Percentiles rank a stretch among this genome's conserved stretches.
Conservation (phyloP, 768 basidiomycete species). For the Tylopilus plumbeoviolaceoides region DNA sequence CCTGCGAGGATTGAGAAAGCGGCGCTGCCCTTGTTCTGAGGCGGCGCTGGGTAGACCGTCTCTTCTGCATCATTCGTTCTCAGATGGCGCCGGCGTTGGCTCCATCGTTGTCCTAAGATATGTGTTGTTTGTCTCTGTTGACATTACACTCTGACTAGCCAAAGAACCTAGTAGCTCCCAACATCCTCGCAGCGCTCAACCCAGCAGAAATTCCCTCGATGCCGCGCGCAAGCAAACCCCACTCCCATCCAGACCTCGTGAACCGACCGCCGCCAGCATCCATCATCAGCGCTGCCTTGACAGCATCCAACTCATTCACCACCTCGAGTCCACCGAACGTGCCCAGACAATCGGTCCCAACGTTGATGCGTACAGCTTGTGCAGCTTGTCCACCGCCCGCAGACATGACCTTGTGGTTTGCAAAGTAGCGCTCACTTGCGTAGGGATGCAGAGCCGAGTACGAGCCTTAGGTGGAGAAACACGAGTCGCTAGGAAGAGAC, state of each 20-base stretch:
- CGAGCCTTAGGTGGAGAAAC: slow-evolving; percentile 50
- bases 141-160: not conserved
- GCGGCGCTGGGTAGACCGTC: too few species aligned
- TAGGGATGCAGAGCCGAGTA: slow-evolving; percentile 74
- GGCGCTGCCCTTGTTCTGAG: too few species aligned
- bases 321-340: slow-evolving; percentile 82
- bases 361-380: slow-evolving; percentile 77
- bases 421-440: slow-evolving; percentile 74
- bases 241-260: slow-evolving; percentile 30
- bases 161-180: slow-evolving; percentile 13
- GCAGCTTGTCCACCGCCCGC: slow-evolving; percentile 86
- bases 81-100: slow-evolving; percentile 64
- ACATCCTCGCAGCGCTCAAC: slow-evolving; percentile 28
- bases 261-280: slow-evolving; percentile 52
- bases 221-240: slow-evolving; percentile 37
- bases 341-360: slow-evolving; percentile 76
- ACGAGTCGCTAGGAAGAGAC: not conserved
- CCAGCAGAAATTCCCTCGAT: slow-evolving; percentile 42
- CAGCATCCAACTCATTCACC: slow-evolving; percentile 77
- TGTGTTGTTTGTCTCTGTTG: slow-evolving; percentile 24
- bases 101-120: slow-evolving; percentile 42
- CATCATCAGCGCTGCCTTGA: slow-evolving; percentile 85
- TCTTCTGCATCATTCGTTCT: too few species aligned
- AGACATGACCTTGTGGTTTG: slow-evolving; percentile 82
- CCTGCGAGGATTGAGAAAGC: too few species aligned